Evolutionary conservation across 2,329 filamentous ascomycete species (phyloP).

Genomic region (Xylaria polymorpha): DNA sequence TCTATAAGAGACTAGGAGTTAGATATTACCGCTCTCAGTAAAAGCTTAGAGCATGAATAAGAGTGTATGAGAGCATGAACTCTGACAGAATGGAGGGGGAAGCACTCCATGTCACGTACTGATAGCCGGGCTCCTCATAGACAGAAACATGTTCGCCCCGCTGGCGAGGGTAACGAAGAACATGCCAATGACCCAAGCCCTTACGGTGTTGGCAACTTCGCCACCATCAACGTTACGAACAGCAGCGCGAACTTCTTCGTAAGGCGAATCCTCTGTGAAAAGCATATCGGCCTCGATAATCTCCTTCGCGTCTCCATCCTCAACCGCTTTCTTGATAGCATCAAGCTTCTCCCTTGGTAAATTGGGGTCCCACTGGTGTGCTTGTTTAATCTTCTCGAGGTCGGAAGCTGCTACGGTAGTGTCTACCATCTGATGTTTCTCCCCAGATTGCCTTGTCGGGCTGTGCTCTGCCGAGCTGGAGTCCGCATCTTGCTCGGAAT

Average conservation of each 20-base stretch:
- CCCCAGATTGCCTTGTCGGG: conserved; percentile 34
- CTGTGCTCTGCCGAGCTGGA: conserved; percentile 33
- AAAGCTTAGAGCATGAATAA: not conserved
- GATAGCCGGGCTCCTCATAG: conserved; percentile 51
- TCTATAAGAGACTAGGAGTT: conserved; percentile 30
- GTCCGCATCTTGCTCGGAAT: conserved; percentile 21
- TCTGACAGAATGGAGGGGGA: not conserved
- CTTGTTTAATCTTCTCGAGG: conserved; percentile 49
- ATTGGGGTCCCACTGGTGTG: conserved; percentile 53
- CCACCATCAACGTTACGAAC: conserved; percentile 59
- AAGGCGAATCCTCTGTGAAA: conserved; percentile 54
- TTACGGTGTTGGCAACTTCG: conserved; percentile 56
- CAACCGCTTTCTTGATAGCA: conserved; percentile 48
- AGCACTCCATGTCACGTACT: conserved; percentile 32
- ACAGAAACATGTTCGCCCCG: conserved; percentile 54
- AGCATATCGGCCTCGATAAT: conserved; percentile 49
- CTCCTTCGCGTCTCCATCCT: conserved; percentile 49
- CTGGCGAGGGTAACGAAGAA: conserved; percentile 57
- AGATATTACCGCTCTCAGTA: not conserved
- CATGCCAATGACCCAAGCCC: conserved; percentile 59
- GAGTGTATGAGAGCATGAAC: no score
- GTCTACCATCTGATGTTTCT: conserved; percentile 40
- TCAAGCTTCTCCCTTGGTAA: conserved; percentile 51
- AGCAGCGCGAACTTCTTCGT: conserved; percentile 56
- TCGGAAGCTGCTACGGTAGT: conserved; percentile 43